Percentiles rank a stretch among this genome's conserved stretches.
phyloP scores from a whole-genome alignment of 78 protist genomes.

The slime mould (Dictyostelium discoideum) region DNA sequence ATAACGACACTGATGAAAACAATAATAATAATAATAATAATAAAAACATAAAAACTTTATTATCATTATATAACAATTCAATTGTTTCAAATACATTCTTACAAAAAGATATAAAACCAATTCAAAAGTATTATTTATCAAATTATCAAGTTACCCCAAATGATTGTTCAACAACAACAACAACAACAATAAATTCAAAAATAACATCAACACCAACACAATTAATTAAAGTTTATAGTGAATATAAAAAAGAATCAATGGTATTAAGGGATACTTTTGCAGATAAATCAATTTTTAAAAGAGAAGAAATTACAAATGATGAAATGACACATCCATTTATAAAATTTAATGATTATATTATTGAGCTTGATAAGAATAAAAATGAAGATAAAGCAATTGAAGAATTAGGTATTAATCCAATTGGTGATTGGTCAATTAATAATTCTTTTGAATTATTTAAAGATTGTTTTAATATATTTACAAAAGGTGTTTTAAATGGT shows the following conservation, averaged over 20 bases:
- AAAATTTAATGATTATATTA: not conserved
- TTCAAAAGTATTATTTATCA: not conserved
- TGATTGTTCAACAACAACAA: not conserved
- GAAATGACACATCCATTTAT: not conserved
- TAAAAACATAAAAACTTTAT: not conserved
- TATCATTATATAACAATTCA: not conserved
- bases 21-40: not conserved
- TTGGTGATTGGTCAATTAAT: conserved; percentile 20
- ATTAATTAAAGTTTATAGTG: not conserved
- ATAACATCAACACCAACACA: not conserved
- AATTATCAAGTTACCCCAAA: not conserved
- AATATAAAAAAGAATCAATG: not conserved
- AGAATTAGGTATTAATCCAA: not conserved
- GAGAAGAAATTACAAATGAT: not conserved
- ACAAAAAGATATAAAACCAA: conserved; percentile 11
- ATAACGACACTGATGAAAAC: too few relatives aligned
- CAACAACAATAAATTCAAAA: not conserved
- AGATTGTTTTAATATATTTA: not conserved
- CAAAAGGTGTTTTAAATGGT: not conserved
- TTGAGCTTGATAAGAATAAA: not conserved
- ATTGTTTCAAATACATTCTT: conserved; percentile 10
- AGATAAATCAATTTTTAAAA: not conserved
- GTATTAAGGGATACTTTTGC: not conserved
- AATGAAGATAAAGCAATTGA: not conserved
- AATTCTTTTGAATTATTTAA: not conserved